Evolutionary conservation across 2,329 filamentous ascomycete genomes (phyloP), one percentile per base, ranked within the genome.

Genomic region (Colletotrichum trifolii): DNA sequence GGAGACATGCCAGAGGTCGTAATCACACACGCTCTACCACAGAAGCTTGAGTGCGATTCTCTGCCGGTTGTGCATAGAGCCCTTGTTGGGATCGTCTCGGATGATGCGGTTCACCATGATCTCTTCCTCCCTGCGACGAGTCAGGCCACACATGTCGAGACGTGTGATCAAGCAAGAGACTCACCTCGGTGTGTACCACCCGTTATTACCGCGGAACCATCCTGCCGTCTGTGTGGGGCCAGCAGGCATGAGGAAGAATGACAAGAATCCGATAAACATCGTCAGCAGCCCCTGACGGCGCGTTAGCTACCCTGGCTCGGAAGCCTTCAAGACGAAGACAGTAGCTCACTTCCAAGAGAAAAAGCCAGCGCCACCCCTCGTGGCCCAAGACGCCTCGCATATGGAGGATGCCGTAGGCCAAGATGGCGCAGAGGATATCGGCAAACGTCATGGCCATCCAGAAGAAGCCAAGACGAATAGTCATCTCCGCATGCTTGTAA

Each of bases 11-110:
- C 77, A 78, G 40, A 80, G 68, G 39, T 78, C 76, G 60, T 82
- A 87, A 67, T 89, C 87, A 5, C 76, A 77, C 1, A 88, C 73
- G 4, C 82, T 82, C 35, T 84, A 73, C 81, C 83, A 87, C 1
- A 88, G 79, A 2, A 81, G 74, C 4, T 72, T 75, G 0, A 77
- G 78, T 0, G 83, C 85, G 39, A 89, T 82, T 0, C 83, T 81
- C 71, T 88, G 77, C 6, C 87, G 81, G 67, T 89, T 89, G 71
- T 88, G 85, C 85, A 89, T 88, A 55, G 82, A 81, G 59, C 83
- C 83, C 70, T 87, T 87, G 48, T 79, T 82, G 0, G 87, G 87
- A 60, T 89, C 88, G 48, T 90, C 88, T 1, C 88, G 83, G 8
- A 83, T 69, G 8, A 82, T 74, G 1, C 89, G 79, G 68, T 89